These are phyloP conservation scores for Exsudoporus floridanus DNA, from an alignment of 1,284 basidiomycete genomes.

Conservation along the genomic window DNA sequence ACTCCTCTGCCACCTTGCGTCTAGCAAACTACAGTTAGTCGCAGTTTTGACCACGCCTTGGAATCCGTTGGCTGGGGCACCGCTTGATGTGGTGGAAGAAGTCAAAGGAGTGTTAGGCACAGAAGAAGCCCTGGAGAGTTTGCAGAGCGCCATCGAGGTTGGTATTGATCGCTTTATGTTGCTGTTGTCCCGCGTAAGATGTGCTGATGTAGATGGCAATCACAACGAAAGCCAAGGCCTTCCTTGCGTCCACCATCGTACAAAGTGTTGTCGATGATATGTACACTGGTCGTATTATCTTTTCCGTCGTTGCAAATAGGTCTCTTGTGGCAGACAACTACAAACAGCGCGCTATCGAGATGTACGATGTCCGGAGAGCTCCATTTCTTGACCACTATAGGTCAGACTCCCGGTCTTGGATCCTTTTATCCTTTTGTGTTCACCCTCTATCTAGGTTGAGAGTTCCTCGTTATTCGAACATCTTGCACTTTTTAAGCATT, in stretches of 20 bases:
- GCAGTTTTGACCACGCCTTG: constrained; percentile 74
- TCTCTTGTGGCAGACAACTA: constrained; percentile 86
- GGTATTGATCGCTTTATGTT: constrained; percentile 22
- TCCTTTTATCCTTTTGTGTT: constrained; percentile 4
- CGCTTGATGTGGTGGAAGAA: constrained; percentile 61
- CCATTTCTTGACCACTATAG: constrained; percentile 85
- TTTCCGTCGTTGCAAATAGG: constrained; percentile 61
- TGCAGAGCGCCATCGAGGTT: constrained; percentile 80
- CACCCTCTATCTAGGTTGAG: constrained; percentile 51
- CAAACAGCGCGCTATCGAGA: constrained; percentile 70
- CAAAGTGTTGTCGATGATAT: constrained; percentile 84
- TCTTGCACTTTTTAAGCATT: constrained; percentile 79
- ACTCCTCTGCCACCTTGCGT: constrained; percentile 71
- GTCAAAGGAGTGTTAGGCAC: constrained; percentile 57
- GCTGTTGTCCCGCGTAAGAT: not conserved
- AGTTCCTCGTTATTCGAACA: constrained; percentile 78
- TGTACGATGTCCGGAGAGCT: constrained; percentile 71
- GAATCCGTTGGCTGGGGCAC: constrained; percentile 80
- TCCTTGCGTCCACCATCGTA: constrained; percentile 75
- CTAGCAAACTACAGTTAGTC: constrained; percentile 70
- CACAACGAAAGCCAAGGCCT: constrained; percentile 74
- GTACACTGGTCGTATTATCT: constrained; percentile 70
- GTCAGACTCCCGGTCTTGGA: constrained; percentile 33
- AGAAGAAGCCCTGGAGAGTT: constrained; percentile 52
- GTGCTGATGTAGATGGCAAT: constrained; percentile 72